Evolutionary conservation across 257 asterid genomes (phyloP), one percentile per base, ranked within the genome.

Genomic region (Marsdenia floribunda): DNA sequence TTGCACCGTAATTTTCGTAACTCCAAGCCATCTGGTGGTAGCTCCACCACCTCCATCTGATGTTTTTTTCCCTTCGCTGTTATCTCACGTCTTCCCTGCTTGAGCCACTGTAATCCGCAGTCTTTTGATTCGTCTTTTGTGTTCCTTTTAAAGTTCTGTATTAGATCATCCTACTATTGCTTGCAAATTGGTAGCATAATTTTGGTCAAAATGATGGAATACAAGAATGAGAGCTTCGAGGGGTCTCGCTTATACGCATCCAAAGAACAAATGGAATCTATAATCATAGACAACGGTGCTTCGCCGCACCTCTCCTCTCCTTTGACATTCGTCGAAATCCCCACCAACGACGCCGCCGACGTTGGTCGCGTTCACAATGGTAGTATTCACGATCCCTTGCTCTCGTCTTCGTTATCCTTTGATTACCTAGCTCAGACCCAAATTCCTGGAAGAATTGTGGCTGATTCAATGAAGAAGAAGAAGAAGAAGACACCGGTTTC

Each of bases 211-310:
- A 91, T 91, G 97, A 91, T 91, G 97, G 88, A 87, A 42, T 80
- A 78, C 24, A 94, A 87, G 78, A 88, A 82, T 76, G 88, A 87
- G 81, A 85, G 86, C 84, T 76, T 59, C 59, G 92, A 87, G 70
- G 88, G 87, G 77, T 85, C 87, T 53, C 87, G 81, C 72, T 85
- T 85, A 68, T 77, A 80, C 81, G 38, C 90, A 50, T 83, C 86
- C 76, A 83, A 85, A 69, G 92, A 86, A 72, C 89, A 81, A 40
- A 86, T 88, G 90, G 88, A 88, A 74, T 84, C 97, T 19, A 75
- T 88, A 47, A 81, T 76, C 78, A 87, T 84, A 86, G 75, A 81
- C 83, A 91, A 85, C 57, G 95, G 74, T 72, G 60, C 59, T 44
- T 21, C 68, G 5, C 77, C 80, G 2, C 68, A 63, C 1, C 74